A percentile compares a stretch with the other conserved stretches of the same genome.
Conservation (phyloP, 1,284 basidiomycete species). For the Agaricales sp. region DNA sequence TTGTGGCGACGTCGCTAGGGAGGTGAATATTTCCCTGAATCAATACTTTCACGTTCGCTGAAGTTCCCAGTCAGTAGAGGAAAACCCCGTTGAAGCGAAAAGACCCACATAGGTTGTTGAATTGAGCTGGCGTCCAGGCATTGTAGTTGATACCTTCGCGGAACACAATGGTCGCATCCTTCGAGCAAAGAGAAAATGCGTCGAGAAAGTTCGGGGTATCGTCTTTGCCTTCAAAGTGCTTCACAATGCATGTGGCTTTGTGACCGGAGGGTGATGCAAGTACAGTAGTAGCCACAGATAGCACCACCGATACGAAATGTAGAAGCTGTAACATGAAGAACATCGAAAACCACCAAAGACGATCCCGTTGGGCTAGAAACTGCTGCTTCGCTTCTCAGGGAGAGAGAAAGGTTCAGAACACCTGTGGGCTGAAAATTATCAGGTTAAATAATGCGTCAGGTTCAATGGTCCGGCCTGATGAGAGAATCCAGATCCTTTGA, state of each 20-base stretch:
- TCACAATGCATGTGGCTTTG: not conserved
- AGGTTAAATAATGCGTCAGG: no score
- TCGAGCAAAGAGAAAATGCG: not conserved
- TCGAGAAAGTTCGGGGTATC: not conserved
- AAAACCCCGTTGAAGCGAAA: not conserved
- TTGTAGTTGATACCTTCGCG: not conserved
- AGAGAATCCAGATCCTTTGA: no score
- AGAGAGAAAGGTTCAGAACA: no score
- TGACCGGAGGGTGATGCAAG: not conserved
- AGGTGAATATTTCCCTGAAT: conserved; percentile 37
- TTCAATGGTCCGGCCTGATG: no score
- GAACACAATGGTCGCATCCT: not conserved
- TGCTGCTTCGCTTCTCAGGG: no score
- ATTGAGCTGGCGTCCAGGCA: not conserved
- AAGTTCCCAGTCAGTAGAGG: not conserved
- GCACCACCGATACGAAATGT: no score
- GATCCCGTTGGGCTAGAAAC: no score
- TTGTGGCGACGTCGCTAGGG: conserved; percentile 28
- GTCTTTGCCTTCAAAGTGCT: conserved; percentile 1
- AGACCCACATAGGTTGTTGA: not conserved
- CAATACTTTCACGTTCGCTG: conserved; percentile 32
- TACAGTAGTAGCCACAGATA: not conserved
- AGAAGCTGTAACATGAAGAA: no score
- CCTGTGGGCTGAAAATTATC: no score
- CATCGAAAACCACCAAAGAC: no score